phyloP scores from a whole-genome alignment of 768 basidiomycete species.

The Boletus reticuloceps region DNA sequence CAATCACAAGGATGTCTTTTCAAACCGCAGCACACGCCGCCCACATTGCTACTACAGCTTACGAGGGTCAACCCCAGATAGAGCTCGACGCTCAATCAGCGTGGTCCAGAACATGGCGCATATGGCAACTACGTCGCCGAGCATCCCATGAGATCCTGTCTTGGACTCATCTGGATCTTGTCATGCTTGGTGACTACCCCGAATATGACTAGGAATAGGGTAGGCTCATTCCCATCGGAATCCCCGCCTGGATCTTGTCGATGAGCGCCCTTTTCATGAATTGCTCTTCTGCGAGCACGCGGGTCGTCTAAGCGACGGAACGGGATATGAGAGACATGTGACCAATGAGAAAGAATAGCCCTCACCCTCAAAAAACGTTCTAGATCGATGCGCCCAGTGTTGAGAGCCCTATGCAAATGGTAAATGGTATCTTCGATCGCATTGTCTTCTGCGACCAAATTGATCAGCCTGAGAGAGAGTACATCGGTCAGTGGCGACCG shows the following conservation, averaged over 20 bases:
- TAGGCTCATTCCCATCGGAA: slow-evolving; percentile 49
- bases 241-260: slow-evolving; percentile 76
- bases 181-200: slow-evolving; percentile 24
- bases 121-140: slow-evolving; percentile 38
- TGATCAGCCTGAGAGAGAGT: slow-evolving; percentile 68
- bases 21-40: slow-evolving; percentile 22
- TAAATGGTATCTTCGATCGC: slow-evolving; percentile 99
- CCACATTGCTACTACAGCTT: slow-evolving; percentile 9
- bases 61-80: slow-evolving; percentile 23
- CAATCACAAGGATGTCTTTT: slow-evolving; percentile 21
- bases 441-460: slow-evolving; percentile 98
- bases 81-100: slow-evolving; percentile 17
- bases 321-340: slow-evolving; percentile 14
- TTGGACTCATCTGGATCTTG: slow-evolving; percentile 23
- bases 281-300: slow-evolving; percentile 90
- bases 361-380: slow-evolving; percentile 90
- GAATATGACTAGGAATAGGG: slow-evolving; percentile 41
- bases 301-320: slow-evolving; percentile 57
- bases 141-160: slow-evolving; percentile 29
- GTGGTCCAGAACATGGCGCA: slow-evolving; percentile 33
- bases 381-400: slow-evolving; percentile 87
- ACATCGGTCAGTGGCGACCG: slow-evolving; percentile 16
- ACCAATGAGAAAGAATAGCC: slow-evolving; percentile 20
- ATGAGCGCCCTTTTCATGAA: slow-evolving; percentile 95
- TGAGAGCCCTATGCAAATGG: slow-evolving; percentile 91